Conservation (phyloP, 1,284 basidiomycete genomes). For the Nidula niveotomentosa region DNA sequence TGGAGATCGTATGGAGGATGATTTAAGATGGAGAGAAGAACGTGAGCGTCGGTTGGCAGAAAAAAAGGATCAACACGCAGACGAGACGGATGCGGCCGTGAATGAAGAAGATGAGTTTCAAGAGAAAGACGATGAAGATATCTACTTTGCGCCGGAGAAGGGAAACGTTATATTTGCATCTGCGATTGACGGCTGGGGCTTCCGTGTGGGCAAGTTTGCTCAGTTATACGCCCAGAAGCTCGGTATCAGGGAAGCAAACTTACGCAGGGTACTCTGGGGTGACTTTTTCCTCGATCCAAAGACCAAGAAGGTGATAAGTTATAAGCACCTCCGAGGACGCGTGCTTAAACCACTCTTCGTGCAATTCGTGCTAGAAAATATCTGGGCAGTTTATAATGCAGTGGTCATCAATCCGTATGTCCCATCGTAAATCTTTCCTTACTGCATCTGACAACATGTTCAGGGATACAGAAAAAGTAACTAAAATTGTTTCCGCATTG, state of each 20-base stretch:
- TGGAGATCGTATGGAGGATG: slow-evolving; percentile 96
- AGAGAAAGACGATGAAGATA: slow-evolving; percentile 96
- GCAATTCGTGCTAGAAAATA: slow-evolving; percentile 96
- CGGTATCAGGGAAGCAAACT: slow-evolving; percentile 86
- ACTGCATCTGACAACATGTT: slow-evolving; percentile 56
- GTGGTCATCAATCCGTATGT: slow-evolving; percentile 86
- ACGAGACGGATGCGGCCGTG: slow-evolving; percentile 59
- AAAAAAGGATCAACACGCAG: slow-evolving; percentile 70
- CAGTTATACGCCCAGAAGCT: slow-evolving; percentile 92
- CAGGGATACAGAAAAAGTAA: slow-evolving; percentile 86
- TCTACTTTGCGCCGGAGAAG: slow-evolving; percentile 95
- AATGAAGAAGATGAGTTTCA: slow-evolving; percentile 70
- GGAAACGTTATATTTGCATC: slow-evolving; percentile 98
- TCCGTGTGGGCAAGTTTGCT: slow-evolving; percentile 92
- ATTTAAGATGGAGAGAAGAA: slow-evolving; percentile 91
- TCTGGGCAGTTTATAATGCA: slow-evolving; percentile 96
- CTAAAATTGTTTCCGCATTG: slow-evolving; percentile 87
- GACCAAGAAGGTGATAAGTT: slow-evolving; percentile 89
- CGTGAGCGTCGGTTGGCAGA: slow-evolving; percentile 79
- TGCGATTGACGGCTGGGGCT: slow-evolving; percentile 98
- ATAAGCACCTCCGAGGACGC: slow-evolving; percentile 87
- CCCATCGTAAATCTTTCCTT: slow-evolving; percentile 29
- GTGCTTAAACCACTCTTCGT: slow-evolving; percentile 97
- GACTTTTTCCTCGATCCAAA: slow-evolving; percentile 98
- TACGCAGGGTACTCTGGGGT: slow-evolving; percentile 93